A percentile compares a stretch with the other conserved stretches of the same genome.
Conservation (phyloP, 352 stramenopile species). For the Phytophthora sansomeana region DNA sequence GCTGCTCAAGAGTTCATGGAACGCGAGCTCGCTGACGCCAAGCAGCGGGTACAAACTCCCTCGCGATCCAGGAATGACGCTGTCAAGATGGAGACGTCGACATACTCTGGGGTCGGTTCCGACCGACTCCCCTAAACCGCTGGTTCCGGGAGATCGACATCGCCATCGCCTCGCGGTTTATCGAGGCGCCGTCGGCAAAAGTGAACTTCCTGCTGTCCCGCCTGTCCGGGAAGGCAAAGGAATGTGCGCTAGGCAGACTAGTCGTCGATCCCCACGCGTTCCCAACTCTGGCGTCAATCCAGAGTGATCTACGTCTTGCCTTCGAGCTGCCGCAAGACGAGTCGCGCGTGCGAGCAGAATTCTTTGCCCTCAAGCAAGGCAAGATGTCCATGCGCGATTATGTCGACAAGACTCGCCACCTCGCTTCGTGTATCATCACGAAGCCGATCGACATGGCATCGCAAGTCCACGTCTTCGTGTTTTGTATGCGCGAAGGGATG, state of each 20-base stretch:
- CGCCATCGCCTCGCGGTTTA: conserved; percentile 14
- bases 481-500: too few relatives aligned
- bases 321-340: conserved; percentile 37
- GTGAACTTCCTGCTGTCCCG: conserved; percentile 25
- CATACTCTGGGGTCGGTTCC: conserved; percentile 7
- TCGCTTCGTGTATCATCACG: conserved; percentile 12
- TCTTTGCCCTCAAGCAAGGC: conserved; percentile 26
- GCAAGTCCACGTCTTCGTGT: too few relatives aligned
- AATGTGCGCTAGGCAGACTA: too few relatives aligned
- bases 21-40: conserved; percentile 14
- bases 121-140: conserved; percentile 10
- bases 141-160: conserved; percentile 32
- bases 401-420: conserved; percentile 9
- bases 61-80: too few relatives aligned
- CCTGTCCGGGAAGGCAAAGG: conserved; percentile 23
- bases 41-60: too few relatives aligned
- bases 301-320: conserved; percentile 17
- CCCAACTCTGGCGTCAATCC: too few relatives aligned
- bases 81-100: too few relatives aligned
- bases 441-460: conserved; percentile 13
- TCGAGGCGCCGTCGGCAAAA: conserved; percentile 9
- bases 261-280: too few relatives aligned
- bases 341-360: conserved; percentile 11
- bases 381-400: conserved; percentile 28
- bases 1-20: conserved; percentile 17